These are phyloP conservation scores for Tilletia horrida DNA, from an alignment of 1,284 basidiomycete genomes.

Conservation along the genomic window DNA sequence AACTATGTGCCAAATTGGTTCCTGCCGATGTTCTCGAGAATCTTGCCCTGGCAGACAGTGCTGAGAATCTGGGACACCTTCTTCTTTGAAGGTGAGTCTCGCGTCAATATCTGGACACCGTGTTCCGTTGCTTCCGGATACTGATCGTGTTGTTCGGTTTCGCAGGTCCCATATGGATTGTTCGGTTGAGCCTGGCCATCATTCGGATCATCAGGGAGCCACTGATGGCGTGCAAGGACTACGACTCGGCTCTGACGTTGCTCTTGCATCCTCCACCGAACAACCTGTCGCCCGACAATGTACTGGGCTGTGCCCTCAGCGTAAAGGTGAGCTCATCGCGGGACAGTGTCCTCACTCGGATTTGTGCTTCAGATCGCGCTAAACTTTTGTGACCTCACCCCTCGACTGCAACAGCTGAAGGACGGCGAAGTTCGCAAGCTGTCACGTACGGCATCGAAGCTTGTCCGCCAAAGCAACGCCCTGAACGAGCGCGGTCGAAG, in stretches of 20 bases:
- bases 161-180: conserved; percentile 72
- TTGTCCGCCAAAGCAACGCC: conserved; percentile 26
- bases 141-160: no score
- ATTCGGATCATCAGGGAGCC: conserved; percentile 61
- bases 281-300: conserved; percentile 56
- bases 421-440: conserved; percentile 77
- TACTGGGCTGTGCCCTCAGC: conserved; percentile 65
- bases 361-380: no score
- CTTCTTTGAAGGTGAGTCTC: conserved; percentile 69
- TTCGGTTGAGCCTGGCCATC: conserved; percentile 74
- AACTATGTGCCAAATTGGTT: conserved; percentile 54
- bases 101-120: neutral
- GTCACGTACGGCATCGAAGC: conserved; percentile 43
- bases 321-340: conserved; percentile 59
- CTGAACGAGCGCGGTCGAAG: conserved; percentile 11
- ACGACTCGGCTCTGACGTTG: conserved; percentile 61
- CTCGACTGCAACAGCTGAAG: conserved; percentile 61
- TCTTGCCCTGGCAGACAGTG: conserved; percentile 72
- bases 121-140: no score
- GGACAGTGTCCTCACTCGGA: no score
- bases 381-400: no score
- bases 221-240: conserved; percentile 61
- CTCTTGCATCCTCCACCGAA: conserved; percentile 60
- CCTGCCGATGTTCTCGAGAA: conserved; percentile 66
- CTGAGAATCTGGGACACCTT: conserved; percentile 83